Conservation (phyloP, 768 basidiomycete genomes). For the Ramaria sp. region DNA sequence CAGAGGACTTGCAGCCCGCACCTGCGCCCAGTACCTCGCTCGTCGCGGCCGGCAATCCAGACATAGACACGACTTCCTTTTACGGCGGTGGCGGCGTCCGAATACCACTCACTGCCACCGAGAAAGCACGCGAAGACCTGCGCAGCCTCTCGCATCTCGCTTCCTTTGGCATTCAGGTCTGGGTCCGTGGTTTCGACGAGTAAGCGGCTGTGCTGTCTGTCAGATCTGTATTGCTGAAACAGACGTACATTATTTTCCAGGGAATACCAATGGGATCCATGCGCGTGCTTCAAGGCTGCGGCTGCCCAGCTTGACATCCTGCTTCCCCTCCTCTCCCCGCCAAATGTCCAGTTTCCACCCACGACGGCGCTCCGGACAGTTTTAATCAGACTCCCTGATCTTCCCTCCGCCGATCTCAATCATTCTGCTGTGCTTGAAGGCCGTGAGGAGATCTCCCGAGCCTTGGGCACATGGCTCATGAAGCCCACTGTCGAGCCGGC, state of each 20-base stretch:
- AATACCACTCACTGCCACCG: not conserved
- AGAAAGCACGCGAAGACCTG: slow-evolving; percentile 2
- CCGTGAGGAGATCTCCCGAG: slow-evolving; percentile 2
- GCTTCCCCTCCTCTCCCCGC: not conserved
- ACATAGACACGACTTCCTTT: not conserved
- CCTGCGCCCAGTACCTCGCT: not conserved
- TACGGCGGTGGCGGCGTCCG: not conserved
- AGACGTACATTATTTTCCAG: not conserved
- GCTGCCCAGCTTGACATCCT: slow-evolving; percentile 4
- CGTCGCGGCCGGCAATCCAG: not conserved
- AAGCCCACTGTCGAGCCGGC: not conserved
- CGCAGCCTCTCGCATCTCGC: slow-evolving; percentile 1
- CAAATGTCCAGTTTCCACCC: not conserved
- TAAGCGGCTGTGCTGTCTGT: not conserved
- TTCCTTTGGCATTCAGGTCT: not conserved
- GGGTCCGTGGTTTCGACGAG: slow-evolving; percentile 5
- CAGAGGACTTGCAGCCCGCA: not conserved
- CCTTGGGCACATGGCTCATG: slow-evolving; percentile 1
- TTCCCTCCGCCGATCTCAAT: not conserved
- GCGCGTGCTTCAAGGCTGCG: not conserved
- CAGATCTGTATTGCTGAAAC: not conserved
- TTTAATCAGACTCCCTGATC: not conserved
- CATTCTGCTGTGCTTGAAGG: not conserved
- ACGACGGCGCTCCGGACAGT: slow-evolving; percentile 1
- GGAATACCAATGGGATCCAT: slow-evolving; percentile 2